These are phyloP conservation scores for Ramicandelaber brevisporus DNA, from an alignment of 192 early-diverging fungal species.

Conservation along the genomic window DNA sequence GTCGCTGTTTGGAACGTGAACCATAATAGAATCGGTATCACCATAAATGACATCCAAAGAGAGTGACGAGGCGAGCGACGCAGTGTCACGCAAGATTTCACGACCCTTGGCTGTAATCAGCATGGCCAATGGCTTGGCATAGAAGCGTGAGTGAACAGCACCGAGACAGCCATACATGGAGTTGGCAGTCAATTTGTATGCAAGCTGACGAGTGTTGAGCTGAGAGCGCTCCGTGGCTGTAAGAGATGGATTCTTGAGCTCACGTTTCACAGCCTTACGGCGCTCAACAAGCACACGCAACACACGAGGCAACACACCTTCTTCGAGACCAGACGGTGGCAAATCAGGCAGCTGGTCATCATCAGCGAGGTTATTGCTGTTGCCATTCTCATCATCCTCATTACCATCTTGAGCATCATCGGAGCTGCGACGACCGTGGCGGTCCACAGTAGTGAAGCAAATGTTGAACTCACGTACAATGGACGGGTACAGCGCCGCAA, in stretches of 20 bases:
- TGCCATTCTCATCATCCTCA: too few relatives aligned
- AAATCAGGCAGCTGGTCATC: slow-evolving; percentile 43
- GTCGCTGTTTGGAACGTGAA: slow-evolving; percentile 56
- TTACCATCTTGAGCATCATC: too few relatives aligned
- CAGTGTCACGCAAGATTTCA: slow-evolving; percentile 86
- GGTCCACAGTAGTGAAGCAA: slow-evolving; percentile 88
- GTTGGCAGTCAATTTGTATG: slow-evolving; percentile 93
- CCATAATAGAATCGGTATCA: slow-evolving; percentile 98
- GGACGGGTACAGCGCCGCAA: slow-evolving; percentile 97
- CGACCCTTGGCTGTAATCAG: slow-evolving; percentile 84
- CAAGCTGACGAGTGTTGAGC: slow-evolving; percentile 80
- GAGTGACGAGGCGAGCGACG: slow-evolving; percentile 49
- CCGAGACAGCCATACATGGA: slow-evolving; percentile 98
- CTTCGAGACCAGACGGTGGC: slow-evolving; percentile 31
- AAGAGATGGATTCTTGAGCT: slow-evolving; percentile 54
- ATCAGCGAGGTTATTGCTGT: too few relatives aligned
- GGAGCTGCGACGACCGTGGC: too few relatives aligned
- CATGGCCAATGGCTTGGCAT: slow-evolving; percentile 92
- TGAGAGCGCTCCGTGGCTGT: slow-evolving; percentile 25
- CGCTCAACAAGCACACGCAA: slow-evolving; percentile 74
- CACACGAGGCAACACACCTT: slow-evolving; percentile 69
- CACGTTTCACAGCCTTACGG: slow-evolving; percentile 61
- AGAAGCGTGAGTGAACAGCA: slow-evolving; percentile 76
- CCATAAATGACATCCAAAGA: slow-evolving; percentile 94
- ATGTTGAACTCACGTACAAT: slow-evolving; percentile 99